Base-by-base conservation (phyloP, 2,329 filamentous ascomycete species). In the Aspergillus sp. region DNA sequence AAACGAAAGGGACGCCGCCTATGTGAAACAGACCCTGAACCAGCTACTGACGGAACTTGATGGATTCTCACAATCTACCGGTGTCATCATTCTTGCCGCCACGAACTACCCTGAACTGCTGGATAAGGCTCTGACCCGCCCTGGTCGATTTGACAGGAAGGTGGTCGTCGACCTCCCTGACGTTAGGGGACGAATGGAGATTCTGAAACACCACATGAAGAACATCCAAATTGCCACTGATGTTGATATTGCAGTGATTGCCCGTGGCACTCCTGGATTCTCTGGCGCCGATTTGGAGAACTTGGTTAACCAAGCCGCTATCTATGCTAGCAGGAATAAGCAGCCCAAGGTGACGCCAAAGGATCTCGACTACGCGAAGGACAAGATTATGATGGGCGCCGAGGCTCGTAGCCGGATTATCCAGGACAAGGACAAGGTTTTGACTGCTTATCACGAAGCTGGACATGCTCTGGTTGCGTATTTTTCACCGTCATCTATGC, bases 201-300 rank as follows among this genome's bases (percentile, higher is more conserved):
- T 99, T 62, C 80, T 99, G 55, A 89, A 93, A 73, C 91, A 99
- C 71, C 93, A 99, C 76, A 89, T 95, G 75, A 90, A 91, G 78
- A 95, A 96, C 73, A 89, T 99, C 70, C 91, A 93, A 75, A 82
- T 90, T 50, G 83, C 85, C 34, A 80, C 85, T 5, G 89, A 96
- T 67, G 90, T 97, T 44, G 93, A 97, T 72, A 80, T 96, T 38
- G 85, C 90, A 24, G 83, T 90, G 58, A 85, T 99, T 67, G 95
- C 95, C 36, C 87, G 90, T 60, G 91, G 91, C 60, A 96, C 93
- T 13, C 88, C 91, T 54, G 95, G 95, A 11, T 92, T 96, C 68
- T 98, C 93, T 48, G 95, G 95, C 64, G 95, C 95, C 18, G 95
- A 99, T 67, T 82, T 99, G 12, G 95, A 98, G 77, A 99, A 97